A percentile compares a stretch with the other conserved stretches of the same genome.
These are phyloP conservation scores for Saprolegnia diclina DNA, from an alignment of 352 stramenopile species.

Conservation along the genomic window DNA sequence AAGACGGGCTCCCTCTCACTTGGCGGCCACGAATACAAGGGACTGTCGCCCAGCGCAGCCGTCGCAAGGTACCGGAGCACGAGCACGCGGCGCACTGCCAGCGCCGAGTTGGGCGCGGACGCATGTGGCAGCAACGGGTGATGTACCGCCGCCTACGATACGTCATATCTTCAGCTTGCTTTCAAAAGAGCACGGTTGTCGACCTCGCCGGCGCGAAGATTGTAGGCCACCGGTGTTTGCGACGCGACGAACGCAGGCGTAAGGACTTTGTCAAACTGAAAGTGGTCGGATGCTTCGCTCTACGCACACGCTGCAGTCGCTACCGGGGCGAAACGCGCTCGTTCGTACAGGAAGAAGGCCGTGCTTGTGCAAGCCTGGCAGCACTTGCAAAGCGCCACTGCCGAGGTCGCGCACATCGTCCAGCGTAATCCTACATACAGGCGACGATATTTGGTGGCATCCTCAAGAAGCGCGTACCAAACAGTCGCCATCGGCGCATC, in stretches of 20 bases:
- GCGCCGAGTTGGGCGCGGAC: not conserved
- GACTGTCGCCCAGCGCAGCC: not conserved
- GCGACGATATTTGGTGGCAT: not conserved
- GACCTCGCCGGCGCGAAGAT: conserved; percentile 11
- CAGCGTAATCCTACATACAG: conserved; percentile 18
- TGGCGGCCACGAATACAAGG: too few species aligned
- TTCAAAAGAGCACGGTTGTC: not conserved
- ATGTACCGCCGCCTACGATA: conserved; percentile 17
- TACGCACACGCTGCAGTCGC: not conserved
- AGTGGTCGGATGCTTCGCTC: conserved; percentile 23
- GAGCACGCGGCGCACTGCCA: conserved; percentile 14
- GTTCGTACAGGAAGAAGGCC: conserved; percentile 13
- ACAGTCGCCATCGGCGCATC: conserved; percentile 18
- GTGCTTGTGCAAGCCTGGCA: conserved; percentile 13
- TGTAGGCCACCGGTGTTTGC: conserved; percentile 2
- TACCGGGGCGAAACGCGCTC: not conserved
- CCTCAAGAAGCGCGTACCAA: conserved; percentile 1
- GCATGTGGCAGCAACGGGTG: conserved; percentile 22
- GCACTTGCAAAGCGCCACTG: conserved; percentile 13
- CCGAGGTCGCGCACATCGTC: conserved; percentile 6
- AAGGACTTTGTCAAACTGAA: conserved; percentile 26
- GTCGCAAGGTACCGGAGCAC: conserved; percentile 22
- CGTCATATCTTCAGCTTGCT: not conserved
- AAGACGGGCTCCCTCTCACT: too few species aligned
- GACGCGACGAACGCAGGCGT: not conserved